These are phyloP conservation scores for Xenosphaeropsis pyriputrescens DNA, from an alignment of 2,329 filamentous ascomycete species.

Conservation along the genomic window DNA sequence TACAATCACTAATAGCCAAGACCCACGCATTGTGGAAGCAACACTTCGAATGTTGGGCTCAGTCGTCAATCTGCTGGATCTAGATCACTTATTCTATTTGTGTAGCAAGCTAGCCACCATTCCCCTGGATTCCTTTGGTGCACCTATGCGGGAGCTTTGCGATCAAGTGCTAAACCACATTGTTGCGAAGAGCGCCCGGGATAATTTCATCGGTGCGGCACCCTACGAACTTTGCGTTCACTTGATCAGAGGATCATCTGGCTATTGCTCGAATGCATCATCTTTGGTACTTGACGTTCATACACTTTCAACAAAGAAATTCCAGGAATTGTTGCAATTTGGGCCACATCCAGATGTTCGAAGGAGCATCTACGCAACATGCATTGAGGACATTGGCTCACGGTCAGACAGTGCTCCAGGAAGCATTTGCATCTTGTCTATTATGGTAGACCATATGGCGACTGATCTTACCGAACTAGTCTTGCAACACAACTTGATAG, in stretches of 20 bases:
- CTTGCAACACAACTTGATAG: constrained; percentile 43
- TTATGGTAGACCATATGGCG: constrained; percentile 29
- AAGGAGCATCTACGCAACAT: constrained; percentile 47
- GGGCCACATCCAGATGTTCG: constrained; percentile 42
- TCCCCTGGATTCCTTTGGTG: constrained; percentile 47
- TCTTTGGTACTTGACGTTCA: constrained; percentile 48
- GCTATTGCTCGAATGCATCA: constrained; percentile 33
- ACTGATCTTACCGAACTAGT: constrained; percentile 42
- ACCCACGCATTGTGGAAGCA: constrained; percentile 72
- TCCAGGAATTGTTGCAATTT: constrained; percentile 42
- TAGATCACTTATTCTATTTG: constrained; percentile 42
- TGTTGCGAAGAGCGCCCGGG: constrained; percentile 21
- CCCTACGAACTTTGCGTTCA: constrained; percentile 45
- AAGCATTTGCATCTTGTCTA: constrained; percentile 51
- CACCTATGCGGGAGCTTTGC: constrained; percentile 46
- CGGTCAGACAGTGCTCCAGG: constrained; percentile 53
- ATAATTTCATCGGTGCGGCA: constrained; percentile 23
- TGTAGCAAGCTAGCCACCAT: constrained; percentile 55
- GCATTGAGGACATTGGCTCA: constrained; percentile 51
- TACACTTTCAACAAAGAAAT: constrained; percentile 42
- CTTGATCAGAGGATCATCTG: constrained; percentile 57
- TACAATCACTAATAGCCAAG: constrained; percentile 66
- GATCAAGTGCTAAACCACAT: constrained; percentile 36
- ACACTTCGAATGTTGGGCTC: constrained; percentile 49
- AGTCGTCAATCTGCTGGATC: constrained; percentile 32